Percentiles rank a stretch among this genome's conserved stretches.
phyloP scores from a whole-genome alignment of 495 filamentous ascomycete species.

The Aspergillus avenaceus region DNA sequence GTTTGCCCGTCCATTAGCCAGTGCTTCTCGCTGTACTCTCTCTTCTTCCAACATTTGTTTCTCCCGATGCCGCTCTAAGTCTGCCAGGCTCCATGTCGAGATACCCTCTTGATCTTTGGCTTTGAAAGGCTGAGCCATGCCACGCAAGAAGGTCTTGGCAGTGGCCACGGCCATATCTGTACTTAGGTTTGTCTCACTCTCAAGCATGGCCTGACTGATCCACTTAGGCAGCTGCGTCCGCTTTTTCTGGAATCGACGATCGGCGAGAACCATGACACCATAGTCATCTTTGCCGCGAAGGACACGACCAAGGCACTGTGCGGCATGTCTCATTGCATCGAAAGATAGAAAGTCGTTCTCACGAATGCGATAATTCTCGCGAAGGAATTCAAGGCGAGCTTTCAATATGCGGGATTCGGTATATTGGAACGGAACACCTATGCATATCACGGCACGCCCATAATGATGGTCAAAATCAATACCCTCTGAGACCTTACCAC shows the following conservation, averaged over 20 bases:
- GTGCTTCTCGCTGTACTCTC: constrained; percentile 34
- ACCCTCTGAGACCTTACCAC: constrained; percentile 95
- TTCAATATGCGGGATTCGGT: constrained; percentile 97
- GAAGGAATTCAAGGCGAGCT: constrained; percentile 89
- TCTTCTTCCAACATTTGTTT: constrained; percentile 74
- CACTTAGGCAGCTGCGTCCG: constrained; percentile 89
- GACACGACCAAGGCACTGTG: constrained; percentile 94
- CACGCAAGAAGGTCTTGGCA: constrained; percentile 82
- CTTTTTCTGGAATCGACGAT: constrained; percentile 87
- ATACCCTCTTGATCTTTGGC: constrained; percentile 82
- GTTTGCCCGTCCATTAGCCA: constrained; percentile 22
- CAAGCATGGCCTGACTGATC: constrained; percentile 86
- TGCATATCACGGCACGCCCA: constrained; percentile 92
- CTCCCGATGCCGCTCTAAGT: constrained; percentile 62
- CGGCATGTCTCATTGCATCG: constrained; percentile 97
- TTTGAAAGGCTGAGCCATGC: constrained; percentile 88
- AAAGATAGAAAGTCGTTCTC: constrained; percentile 99
- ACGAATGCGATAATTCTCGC: constrained; percentile 94
- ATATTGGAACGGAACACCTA: constrained; percentile 98
- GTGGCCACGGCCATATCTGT: constrained; percentile 92
- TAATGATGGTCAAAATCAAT: constrained; percentile 99
- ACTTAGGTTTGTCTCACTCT: constrained; percentile 79
- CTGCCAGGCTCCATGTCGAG: constrained; percentile 80
- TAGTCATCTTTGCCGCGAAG: constrained; percentile 97
- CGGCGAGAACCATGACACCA: constrained; percentile 96